phyloP scores from a whole-genome alignment of 2,329 filamentous ascomycete species.

The Aspergillus sp. region DNA sequence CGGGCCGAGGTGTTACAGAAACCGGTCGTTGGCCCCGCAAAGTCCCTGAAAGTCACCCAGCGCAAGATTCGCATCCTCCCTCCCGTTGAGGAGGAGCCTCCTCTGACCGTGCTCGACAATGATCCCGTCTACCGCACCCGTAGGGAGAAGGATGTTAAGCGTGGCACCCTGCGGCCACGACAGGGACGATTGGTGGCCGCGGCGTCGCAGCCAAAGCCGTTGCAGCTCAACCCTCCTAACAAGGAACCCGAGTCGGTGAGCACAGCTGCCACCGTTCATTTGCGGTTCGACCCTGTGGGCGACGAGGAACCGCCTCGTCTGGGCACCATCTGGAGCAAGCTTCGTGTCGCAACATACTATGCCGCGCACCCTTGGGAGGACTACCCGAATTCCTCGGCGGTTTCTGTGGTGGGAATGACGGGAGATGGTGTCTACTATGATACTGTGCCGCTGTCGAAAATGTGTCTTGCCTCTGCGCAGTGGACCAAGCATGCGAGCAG shows the following conservation, averaged over 20 bases:
- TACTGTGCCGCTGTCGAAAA: slow-evolving; percentile 56
- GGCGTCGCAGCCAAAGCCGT: slow-evolving; percentile 61
- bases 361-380: slow-evolving; percentile 55
- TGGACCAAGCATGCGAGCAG: slow-evolving; percentile 57
- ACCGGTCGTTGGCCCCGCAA: slow-evolving; percentile 26
- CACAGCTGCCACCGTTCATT: slow-evolving; percentile 59
- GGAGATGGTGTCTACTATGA: slow-evolving; percentile 59
- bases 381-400: slow-evolving; percentile 51
- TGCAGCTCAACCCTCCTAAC: slow-evolving; percentile 53
- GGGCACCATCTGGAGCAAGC: slow-evolving; percentile 56
- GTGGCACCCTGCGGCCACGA: slow-evolving; percentile 63
- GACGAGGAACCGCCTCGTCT: slow-evolving; percentile 59
- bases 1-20: slow-evolving; percentile 47
- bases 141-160: slow-evolving; percentile 64
- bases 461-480: slow-evolving; percentile 60
- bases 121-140: slow-evolving; percentile 56
- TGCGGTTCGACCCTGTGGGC: slow-evolving; percentile 65
- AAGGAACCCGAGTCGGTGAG: slow-evolving; percentile 49
- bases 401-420: slow-evolving; percentile 44
- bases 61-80: slow-evolving; percentile 66
- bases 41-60: slow-evolving; percentile 54
- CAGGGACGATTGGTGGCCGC: slow-evolving; percentile 62
- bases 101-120: slow-evolving; percentile 55
- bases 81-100: slow-evolving; percentile 62
- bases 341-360: slow-evolving; percentile 64